Base-by-base conservation (phyloP, 257 asterid genomes). In the Nicotiana obtusifolia region DNA sequence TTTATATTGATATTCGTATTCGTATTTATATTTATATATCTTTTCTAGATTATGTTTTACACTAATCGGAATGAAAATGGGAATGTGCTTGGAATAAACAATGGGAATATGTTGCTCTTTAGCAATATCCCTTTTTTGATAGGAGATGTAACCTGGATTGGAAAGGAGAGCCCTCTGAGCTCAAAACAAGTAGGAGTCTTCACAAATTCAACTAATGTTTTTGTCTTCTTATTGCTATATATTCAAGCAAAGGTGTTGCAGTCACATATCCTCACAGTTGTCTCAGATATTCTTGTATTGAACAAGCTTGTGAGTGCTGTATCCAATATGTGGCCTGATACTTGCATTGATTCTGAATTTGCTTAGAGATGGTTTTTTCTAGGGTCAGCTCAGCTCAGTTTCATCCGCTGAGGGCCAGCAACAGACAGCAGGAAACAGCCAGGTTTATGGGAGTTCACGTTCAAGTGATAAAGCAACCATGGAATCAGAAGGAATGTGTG, bases 351-450 rank as follows among this genome's bases (percentile, higher is more conserved):
- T 35, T 47, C 79, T 73, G 61, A 73, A 73, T 73, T 75, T 24
- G 52, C 80, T 41, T 84, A 22, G 20, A 75, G 17, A 37, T 24
- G 52, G 26, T 83, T 80, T 85, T 87, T 89, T 87, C 76, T 88
- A 92, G 97, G 95, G 88, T 86, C 97, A 92, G 87, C 77, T 91
- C 86, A 92, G 92, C 87, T 87, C 97, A 66, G 97, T 90, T 83
- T 86, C 94, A 82, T 87, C 96, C 67, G 82, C 98, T 52, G 98
- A 91, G 76, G 88, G 87, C 84, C 95, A 84, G 69, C 94, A 82
- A 41, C 95, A 88, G 86, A 66, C 89, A 77, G 86, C 90, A 81
- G 91, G 91, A 89, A 92, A 85, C 76, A 83, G 64, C 88, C 91
- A 87, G 78, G 84, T 82, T 71, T 91, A 85, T 84, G 92, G 92